Base-by-base conservation (phyloP, 805 yeast species). In the Ogataea trehaloabstinens region DNA sequence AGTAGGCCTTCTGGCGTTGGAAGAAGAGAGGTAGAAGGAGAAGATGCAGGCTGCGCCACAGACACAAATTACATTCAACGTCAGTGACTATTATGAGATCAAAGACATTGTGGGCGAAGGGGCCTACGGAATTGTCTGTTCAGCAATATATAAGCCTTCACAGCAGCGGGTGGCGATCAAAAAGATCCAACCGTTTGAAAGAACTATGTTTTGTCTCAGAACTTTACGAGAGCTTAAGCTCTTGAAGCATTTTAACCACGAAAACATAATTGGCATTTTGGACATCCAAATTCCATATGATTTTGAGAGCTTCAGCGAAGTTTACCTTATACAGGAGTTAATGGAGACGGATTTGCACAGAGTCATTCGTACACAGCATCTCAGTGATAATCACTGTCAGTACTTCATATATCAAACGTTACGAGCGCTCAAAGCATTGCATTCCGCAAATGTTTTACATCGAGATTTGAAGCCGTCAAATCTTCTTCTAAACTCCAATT, bases 101-200 rank as follows among this genome's bases (percentile, higher is more conserved):
- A 70, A 82, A 36, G 88, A 86, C 49, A 76, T 91, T 12, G 81
- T 91, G 2, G 98, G 98, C 6, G 95, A 89, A 62, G 98, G 98
- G 15, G 97, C 98, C 0, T 91, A 91, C 58, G 98, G 98, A 5
- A 80, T 90, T 10, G 98, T 91, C 8, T 81, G 96, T 61, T 78
- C 91, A 8, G 97, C 97, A 0, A 64, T 81, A 8, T 96, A 91
- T 63, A 76, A 78, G 54, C 95, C 96, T 5, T 76, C 93, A 1
- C 82, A 83, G 38, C 90, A 84, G 51, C 79, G 79, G 47, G 97
- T 91, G n/a, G 98, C 98, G 28, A 89, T 91, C 55, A 91, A 91
- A 63, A 91, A 90, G 65, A 88, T 91, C 48, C 85, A 84, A 56
- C 97, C 97, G 10, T 91, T 91, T 58, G 95, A 84, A 52, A 76